phyloP scores from a whole-genome alignment of 2,329 filamentous ascomycete species.

The Trichophyton simii region DNA sequence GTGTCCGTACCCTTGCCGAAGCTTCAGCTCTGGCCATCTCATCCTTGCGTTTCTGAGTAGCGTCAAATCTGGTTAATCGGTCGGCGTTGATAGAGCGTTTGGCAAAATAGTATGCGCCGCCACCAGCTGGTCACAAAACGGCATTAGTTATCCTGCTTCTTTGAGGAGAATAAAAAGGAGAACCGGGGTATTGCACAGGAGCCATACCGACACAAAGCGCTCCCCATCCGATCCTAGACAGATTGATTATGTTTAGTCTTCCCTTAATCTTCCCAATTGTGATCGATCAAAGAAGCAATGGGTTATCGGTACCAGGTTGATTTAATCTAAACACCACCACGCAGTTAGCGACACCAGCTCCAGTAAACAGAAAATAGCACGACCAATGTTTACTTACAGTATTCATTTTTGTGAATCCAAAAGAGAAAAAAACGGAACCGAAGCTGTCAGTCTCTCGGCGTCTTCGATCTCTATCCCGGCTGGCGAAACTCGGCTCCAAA shows the following conservation, averaged over 20 bases:
- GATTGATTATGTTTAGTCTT: not conserved
- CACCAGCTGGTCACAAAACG: slow-evolving; percentile 51
- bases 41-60: slow-evolving; percentile 30
- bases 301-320: slow-evolving; percentile 42
- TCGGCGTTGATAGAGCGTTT: slow-evolving; percentile 91
- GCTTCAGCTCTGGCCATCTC: slow-evolving; percentile 12
- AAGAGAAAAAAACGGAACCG: not conserved
- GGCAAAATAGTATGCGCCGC: slow-evolving; percentile 86
- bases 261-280: too few species aligned
- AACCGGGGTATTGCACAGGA: not conserved
- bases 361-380: not conserved
- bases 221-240: slow-evolving; percentile 73
- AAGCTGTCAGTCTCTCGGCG: not conserved
- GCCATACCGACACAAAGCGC: slow-evolving; percentile 66
- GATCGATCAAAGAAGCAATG: not conserved
- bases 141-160: slow-evolving; percentile 7
- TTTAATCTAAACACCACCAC: slow-evolving; percentile 34
- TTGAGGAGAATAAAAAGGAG: not conserved
- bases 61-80: slow-evolving; percentile 58
- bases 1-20: not conserved
- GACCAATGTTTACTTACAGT: slow-evolving; percentile 32
- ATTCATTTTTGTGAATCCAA: slow-evolving; percentile 32
- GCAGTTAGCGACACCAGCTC: not conserved
- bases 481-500: not conserved
- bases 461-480: not conserved